phyloP scores from a whole-genome alignment of 73 alveolate species.

The Paramecium primaurelia region DNA sequence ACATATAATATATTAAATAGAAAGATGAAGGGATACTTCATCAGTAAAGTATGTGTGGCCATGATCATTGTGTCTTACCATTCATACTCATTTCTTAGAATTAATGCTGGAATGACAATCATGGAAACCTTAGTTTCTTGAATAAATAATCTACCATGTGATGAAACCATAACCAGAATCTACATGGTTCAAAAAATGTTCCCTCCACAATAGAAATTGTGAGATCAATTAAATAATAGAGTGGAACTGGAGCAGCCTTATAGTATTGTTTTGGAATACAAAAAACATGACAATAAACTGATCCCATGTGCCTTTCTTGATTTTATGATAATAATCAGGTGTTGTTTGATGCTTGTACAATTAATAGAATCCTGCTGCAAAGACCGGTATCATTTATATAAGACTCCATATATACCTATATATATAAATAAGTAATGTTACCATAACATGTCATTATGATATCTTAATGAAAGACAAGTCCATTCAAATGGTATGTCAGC shows the following conservation, averaged over 20 bases:
- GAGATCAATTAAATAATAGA: slow-evolving; percentile 19
- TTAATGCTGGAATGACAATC: background rate
- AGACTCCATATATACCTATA: background rate
- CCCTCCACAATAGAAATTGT: slow-evolving; percentile 19
- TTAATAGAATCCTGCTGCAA: slow-evolving; percentile 13
- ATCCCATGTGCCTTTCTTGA: slow-evolving; percentile 10
- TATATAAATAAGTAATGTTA: background rate
- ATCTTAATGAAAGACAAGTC: background rate
- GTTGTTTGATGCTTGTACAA: background rate
- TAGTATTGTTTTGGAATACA: background rate
- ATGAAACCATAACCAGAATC: slow-evolving; percentile 12
- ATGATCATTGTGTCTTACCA: background rate
- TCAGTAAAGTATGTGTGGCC: background rate
- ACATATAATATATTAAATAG: background rate
- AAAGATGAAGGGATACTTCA: background rate
- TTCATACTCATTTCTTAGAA: background rate
- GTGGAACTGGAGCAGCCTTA: slow-evolving; percentile 6
- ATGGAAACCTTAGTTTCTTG: background rate
- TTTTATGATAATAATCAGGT: background rate
- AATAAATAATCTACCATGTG: background rate
- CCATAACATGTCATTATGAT: slow-evolving; percentile 19
- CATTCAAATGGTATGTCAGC: background rate
- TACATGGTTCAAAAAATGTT: slow-evolving; percentile 1
- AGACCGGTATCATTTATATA: slow-evolving; percentile 7
- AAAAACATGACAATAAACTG: background rate